A percentile compares a stretch with the other conserved stretches of the same genome.
Evolutionary conservation across 164 flowering plant genomes (phyloP).

Genomic region (Nelumbo lutea): DNA sequence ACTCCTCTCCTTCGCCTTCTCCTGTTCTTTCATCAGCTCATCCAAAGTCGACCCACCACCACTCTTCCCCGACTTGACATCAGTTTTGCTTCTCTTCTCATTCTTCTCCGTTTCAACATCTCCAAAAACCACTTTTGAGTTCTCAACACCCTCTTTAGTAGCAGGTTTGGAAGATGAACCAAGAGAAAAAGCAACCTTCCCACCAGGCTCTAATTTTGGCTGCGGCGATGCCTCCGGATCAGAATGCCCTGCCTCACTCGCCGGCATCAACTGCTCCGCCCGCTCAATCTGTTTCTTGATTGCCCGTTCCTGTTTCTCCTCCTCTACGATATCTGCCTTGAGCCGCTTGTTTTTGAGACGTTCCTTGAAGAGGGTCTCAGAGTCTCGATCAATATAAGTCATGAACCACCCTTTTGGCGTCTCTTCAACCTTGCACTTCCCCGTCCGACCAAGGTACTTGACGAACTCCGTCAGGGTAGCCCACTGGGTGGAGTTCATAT

Average conservation of each 20-base stretch:
- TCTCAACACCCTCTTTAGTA: slow-evolving; percentile 34
- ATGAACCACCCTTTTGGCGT: slow-evolving; percentile 95
- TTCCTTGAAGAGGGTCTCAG: slow-evolving; percentile 77
- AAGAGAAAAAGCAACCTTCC: slow-evolving; percentile 54
- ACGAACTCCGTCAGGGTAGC: slow-evolving; percentile 87
- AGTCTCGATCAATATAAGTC: slow-evolving; percentile 80
- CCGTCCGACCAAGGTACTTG: slow-evolving; percentile 68
- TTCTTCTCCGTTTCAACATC: slow-evolving; percentile 29
- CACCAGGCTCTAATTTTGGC: slow-evolving; percentile 33
- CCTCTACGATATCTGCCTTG: slow-evolving; percentile 69
- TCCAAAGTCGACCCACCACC: slow-evolving; percentile 53
- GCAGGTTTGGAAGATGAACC: slow-evolving; percentile 31
- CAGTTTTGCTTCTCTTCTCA: slow-evolving; percentile 14
- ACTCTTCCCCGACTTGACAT: slow-evolving; percentile 12
- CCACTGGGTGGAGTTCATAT: slow-evolving; percentile 95
- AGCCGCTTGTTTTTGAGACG: slow-evolving; percentile 62
- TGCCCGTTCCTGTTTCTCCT: slow-evolving; percentile 76
- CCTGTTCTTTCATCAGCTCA: slow-evolving; percentile 83
- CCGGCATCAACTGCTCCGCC: slow-evolving; percentile 38
- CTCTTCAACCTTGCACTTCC: slow-evolving; percentile 89
- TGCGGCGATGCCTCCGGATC: slow-evolving; percentile 19
- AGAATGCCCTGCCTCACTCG: slow-evolving; percentile 2
- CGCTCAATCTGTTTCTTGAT: slow-evolving; percentile 73
- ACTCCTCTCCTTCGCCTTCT: slow-evolving; percentile 63
- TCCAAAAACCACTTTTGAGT: slow-evolving; percentile 37